Percentiles rank a stretch among this genome's conserved stretches.
These are phyloP conservation scores for Aureobasidium subglaciale DNA, from an alignment of 2,329 filamentous ascomycete species.

Conservation along the genomic window DNA sequence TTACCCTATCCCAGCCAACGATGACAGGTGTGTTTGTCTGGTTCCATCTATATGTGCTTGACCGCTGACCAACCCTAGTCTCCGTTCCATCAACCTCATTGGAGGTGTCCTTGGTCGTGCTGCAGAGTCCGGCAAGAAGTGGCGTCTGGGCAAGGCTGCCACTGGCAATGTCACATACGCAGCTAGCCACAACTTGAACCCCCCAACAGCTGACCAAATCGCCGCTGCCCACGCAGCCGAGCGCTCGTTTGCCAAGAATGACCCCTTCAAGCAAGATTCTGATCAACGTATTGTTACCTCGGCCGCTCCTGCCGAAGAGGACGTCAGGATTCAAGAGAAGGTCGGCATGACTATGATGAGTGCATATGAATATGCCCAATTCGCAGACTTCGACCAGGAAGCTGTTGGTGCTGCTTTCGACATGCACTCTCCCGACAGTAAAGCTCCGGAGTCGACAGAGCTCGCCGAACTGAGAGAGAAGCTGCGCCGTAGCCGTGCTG, in stretches of 20 bases:
- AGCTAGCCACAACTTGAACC: slow-evolving; percentile 28
- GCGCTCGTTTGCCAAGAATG: neutral
- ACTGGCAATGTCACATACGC: slow-evolving; percentile 56
- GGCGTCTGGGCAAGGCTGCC: slow-evolving; percentile 56
- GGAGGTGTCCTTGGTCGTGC: slow-evolving; percentile 79
- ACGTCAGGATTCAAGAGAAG: neutral
- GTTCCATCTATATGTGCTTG: neutral
- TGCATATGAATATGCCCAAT: slow-evolving; percentile 15
- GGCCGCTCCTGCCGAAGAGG: neutral
- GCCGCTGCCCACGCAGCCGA: slow-evolving; percentile 9
- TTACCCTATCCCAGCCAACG: slow-evolving; percentile 93
- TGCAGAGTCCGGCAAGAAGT: slow-evolving; percentile 66
- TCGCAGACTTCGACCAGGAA: slow-evolving; percentile 10
- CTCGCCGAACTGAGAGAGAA: slow-evolving; percentile 13
- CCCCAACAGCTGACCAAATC: slow-evolving; percentile 18
- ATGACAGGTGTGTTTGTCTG: slow-evolving; percentile 61
- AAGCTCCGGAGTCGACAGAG: neutral
- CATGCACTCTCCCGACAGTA: slow-evolving; percentile 10
- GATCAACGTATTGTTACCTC: slow-evolving; percentile 1
- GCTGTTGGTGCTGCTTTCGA: slow-evolving; percentile 12
- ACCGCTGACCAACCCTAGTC: slow-evolving; percentile 41
- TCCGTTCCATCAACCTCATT: slow-evolving; percentile 74
- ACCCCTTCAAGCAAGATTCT: neutral
- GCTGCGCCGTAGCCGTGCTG: neutral
- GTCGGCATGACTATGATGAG: slow-evolving; percentile 8